Percentiles rank a stretch among this genome's conserved stretches.
These are phyloP conservation scores for Phaeodactylum tricornutum DNA, from an alignment of 108 stramenopile genomes.

Conservation along the genomic window DNA sequence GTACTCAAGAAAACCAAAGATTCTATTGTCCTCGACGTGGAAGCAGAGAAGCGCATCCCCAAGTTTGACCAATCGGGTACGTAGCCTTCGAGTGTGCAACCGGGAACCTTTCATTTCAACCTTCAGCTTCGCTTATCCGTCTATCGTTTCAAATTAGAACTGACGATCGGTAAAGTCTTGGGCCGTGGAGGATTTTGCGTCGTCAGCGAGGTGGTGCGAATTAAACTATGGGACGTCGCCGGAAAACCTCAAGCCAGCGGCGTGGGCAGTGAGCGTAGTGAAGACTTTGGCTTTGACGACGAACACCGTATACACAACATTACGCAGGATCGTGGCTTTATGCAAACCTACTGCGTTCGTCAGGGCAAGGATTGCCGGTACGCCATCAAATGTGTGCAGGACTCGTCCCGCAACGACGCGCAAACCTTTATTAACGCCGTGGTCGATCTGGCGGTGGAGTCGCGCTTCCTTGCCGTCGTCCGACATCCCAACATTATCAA, in stretches of 20 bases:
- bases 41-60: conserved; percentile 47
- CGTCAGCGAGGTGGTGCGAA: conserved; percentile 52
- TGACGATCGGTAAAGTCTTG: conserved; percentile 55
- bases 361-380: conserved; percentile 74
- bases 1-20: conserved; percentile 42
- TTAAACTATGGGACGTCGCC: conserved; percentile 19
- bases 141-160: conserved; percentile 46
- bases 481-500: conserved; percentile 86
- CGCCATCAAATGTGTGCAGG: conserved; percentile 70
- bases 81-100: neutral
- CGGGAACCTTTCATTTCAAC: no score
- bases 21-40: conserved; percentile 36
- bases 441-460: conserved; percentile 74
- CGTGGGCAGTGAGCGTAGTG: neutral
- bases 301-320: conserved; percentile 52
- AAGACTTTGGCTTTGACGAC: conserved; percentile 33
- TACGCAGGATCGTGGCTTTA: conserved; percentile 71
- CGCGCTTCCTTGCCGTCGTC: conserved; percentile 65
- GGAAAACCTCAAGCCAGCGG: no score
- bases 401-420: conserved; percentile 40
- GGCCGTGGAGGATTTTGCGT: conserved; percentile 80
- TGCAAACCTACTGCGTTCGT: conserved; percentile 52
- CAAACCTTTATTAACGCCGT: conserved; percentile 59
- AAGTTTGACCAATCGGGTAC: conserved; percentile 40
- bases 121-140: no score